Conservation (phyloP, 1,284 basidiomycete species). For the Microbotryomycetes sp. region DNA sequence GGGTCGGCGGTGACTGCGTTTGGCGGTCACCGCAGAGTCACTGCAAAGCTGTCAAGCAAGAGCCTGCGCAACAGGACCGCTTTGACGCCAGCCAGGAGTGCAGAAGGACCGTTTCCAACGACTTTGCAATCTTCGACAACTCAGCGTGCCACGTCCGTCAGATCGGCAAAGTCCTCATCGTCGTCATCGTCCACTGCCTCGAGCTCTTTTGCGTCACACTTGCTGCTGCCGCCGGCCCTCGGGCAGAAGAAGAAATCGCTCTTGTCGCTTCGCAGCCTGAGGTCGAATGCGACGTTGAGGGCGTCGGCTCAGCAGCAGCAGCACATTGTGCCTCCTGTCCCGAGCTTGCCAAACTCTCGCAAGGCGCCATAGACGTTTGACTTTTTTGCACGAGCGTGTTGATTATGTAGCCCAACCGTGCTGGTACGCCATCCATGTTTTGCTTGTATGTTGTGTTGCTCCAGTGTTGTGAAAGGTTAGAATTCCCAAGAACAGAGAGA, state of each 20-base stretch:
- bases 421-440: too few relatives aligned
- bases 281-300: neutral
- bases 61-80: neutral
- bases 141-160: neutral
- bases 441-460: too few relatives aligned
- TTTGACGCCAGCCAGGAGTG: neutral
- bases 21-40: too few relatives aligned
- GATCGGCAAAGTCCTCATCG: neutral
- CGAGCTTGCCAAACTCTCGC: neutral
- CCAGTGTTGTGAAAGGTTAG: too few relatives aligned
- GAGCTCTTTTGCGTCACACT: neutral
- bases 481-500: too few relatives aligned
- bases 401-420: too few relatives aligned
- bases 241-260: neutral
- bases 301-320: neutral
- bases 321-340: neutral
- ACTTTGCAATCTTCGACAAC: neutral
- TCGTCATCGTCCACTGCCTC: neutral
- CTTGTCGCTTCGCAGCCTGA: neutral
- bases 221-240: neutral
- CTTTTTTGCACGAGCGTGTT: too few relatives aligned
- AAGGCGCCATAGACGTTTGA: too few relatives aligned
- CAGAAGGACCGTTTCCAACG: neutral
- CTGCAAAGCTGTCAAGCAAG: neutral
- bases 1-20: neutral